Percentiles rank a stretch among this genome's conserved stretches.
These are phyloP conservation scores for Amaranthus hypochondriacus DNA, from an alignment of 148 eudicot species.

Conservation along the genomic window DNA sequence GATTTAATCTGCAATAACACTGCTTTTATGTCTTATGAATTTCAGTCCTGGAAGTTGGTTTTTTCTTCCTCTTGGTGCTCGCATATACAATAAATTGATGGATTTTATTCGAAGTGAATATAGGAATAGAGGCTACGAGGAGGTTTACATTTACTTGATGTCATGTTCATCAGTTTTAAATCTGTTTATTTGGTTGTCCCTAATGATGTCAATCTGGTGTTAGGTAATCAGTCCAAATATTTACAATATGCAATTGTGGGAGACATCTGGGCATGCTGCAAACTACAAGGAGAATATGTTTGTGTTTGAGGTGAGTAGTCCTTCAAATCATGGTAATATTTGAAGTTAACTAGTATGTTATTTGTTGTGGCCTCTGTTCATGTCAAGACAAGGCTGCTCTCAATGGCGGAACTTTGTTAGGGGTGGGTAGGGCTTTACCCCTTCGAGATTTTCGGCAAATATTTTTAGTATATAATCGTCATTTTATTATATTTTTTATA, in stretches of 20 bases:
- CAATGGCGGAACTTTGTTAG: too few species aligned
- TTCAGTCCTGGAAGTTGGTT: constrained; percentile 96
- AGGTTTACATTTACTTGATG: constrained; percentile 41
- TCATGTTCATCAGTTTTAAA: constrained; percentile 6
- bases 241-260: constrained; percentile 98
- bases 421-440: too few species aligned
- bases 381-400: constrained; percentile 1
- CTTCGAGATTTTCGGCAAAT: too few species aligned
- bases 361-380: background rate
- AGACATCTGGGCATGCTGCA: constrained; percentile 96
- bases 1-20: background rate
- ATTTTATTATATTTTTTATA: too few species aligned
- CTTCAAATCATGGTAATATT: background rate
- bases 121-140: constrained; percentile 84
- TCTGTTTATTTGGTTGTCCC: background rate
- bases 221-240: constrained; percentile 92
- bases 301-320: constrained; percentile 68
- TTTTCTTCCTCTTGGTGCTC: constrained; percentile 88
- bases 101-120: constrained; percentile 74
- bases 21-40: constrained; percentile 10
- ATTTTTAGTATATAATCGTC: too few species aligned
- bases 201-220: constrained; percentile 14
- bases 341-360: background rate
- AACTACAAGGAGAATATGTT: constrained; percentile 98
- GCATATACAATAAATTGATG: constrained; percentile 83